Evolutionary conservation across 2,329 filamentous ascomycete species (phyloP), one percentile per base, ranked within the genome.

Genomic region (Penicillium crustosum): DNA sequence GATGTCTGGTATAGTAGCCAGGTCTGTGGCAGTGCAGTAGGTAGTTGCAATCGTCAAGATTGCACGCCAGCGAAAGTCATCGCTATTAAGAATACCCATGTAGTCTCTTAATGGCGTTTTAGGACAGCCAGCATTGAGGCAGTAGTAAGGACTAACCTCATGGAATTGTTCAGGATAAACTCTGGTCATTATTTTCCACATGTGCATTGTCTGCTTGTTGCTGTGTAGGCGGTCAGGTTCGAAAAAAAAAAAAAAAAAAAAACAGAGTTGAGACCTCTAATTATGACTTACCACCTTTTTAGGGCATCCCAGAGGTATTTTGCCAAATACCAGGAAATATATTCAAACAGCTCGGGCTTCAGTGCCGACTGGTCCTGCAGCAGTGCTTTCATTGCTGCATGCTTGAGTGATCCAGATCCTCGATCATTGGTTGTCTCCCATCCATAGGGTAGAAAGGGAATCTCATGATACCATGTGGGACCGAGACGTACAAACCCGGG

Each of bases 131-230:
- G 75, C 68, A n/a, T 66, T 67, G 51, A 77, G 63, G 6, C 60
- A 62, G 47, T 74, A 75, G 27, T 71, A 65, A 15, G 65, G 65
- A 6, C 65, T 54, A 19, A 69, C 23, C 21, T 65, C 33, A 8
- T 59, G 61, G 39, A 79, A 78, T 36, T 77, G 61, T 9, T 51
- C 39, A 9, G 74, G 71, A 62, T 79, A 79, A 19, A 61, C 66
- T 5, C 64, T 70, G 17, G 71, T 70, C 51, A 78, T 70, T n/a
- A 78, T 65, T 41, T 75, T 78, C 78, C 78, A 80, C 63, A 77
- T 73, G 52, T 77, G 67, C 29, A 78, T 62, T 23, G 75, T 79
- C 58, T 71, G 65, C 39, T 71, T 74, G 17, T 66, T 61, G 58
- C 75, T 77, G 48, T n/a, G 35, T 42, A 23, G 3, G 12, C 19